Base-by-base conservation (phyloP, 2,329 filamentous ascomycete genomes). In the Nigrospora osmanthi region DNA sequence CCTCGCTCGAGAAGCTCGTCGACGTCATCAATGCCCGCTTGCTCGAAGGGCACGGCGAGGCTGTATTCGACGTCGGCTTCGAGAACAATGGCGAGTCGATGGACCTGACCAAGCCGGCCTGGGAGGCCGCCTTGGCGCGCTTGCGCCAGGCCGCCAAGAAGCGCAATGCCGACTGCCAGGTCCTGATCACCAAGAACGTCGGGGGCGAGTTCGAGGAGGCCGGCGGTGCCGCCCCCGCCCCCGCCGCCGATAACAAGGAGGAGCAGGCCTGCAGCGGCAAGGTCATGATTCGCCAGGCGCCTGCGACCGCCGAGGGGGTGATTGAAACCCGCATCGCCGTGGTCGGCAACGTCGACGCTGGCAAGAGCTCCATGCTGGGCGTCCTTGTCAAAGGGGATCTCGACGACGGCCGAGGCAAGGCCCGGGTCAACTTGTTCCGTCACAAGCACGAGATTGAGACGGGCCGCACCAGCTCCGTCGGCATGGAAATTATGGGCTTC, bases 401-500 rank as follows among this genome's bases (percentile, higher is more conserved):
- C 2, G 93, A 98, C 57, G 93, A 98, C 66, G 93, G 93, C 14
- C 80, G 93, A 59, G 93, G 93, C 12, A 91, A 87, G 64, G 91
- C 93, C 38, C 85, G 93, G 50, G 87, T 98, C 42, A 97, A 95
- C 53, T 80, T 98, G 12, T 98, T 98, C 68, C 81, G 93, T 14
- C 93, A 98, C 66, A 97, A 98, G 67, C 93, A 98, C 59, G 93
- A 98, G 67, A 86, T 97, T 35, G 93, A 98, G 66, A 93, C 87
- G 39, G 93, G 93, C 2, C 79, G 93, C 52, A 98, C 93, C 11
- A 95, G 89, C 61, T 96, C 90, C 0, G 93, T 98, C 1, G 91
- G 93, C 36, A 94, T 97, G 90, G 93, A 98, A 65, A 97, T 97
- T 49, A 89, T 97, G 85, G 93, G 93, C 2, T 98, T 96, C 56